Evolutionary conservation across 495 filamentous ascomycete species (phyloP), one percentile per base, ranked within the genome.

Genomic region (Trichoderma virens): DNA sequence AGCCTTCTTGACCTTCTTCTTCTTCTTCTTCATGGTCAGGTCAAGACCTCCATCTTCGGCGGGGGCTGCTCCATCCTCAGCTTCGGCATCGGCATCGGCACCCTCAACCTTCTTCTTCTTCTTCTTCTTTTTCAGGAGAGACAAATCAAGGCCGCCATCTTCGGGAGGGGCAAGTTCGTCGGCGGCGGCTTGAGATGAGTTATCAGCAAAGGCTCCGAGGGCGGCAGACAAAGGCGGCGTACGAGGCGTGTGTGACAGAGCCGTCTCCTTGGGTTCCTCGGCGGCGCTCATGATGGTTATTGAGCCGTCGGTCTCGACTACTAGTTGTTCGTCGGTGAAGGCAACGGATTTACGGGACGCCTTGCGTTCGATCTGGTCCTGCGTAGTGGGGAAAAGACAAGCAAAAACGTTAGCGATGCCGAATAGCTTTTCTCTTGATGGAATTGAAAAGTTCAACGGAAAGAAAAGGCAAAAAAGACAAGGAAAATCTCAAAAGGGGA

Each of bases 1-100:
- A 73, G 85, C 81, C 65, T 79, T 70, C 86, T 93, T 93, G 85
- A 91, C 93, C 86, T 97, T 96, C 83, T 96, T 93, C 77, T 92
- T 96, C 75, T 96, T 97, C 80, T 96, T 96, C 63, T 85, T 83
- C 32, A 90, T 84, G 77, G 95, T 90, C 69, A 93, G 81, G 62
- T 88, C 88, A 23, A 80, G 85, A 67, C 85, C 79, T 9, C 79
- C 74, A 38, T 72, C 76, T 30, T 77, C 81, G 30, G 84, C 87
- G 38, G 79, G 85, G 43, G 77, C 83, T 59, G 74, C 81, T 28
- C 83, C 85, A 14, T 78, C 77, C 67, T 82, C 85, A 54, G 89
- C 88, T 67, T 82, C 85, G 59, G 89, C 88, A 59, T 79, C 69
- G 73, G 85, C 86, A 73, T 88, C 87, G 62, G 79, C 73, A 76